Base-by-base conservation (phyloP, 2,329 filamentous ascomycete species). In the Curvularia eragrostidis region DNA sequence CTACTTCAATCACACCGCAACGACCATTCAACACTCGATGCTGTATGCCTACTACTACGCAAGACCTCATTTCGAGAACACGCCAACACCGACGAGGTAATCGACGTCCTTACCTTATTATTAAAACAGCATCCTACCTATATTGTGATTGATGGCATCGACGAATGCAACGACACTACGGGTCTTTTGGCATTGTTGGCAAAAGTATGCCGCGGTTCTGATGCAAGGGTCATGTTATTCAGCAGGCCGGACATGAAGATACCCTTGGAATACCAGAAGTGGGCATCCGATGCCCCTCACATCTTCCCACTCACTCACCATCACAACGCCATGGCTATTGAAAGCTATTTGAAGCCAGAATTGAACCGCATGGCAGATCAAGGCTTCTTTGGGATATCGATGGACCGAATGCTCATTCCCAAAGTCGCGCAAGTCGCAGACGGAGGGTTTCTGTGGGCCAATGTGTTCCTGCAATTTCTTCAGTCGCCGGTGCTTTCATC, bases 121-220 rank as follows among this genome's bases (percentile, higher is more conserved):
- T 53, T 74, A 43, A 64, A 65, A 30, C 72, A 75, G 24, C 70
- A 73, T 26, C 64, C 72, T 9, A 74, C 68, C 3, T 75, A 70
- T 30, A 39, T 75, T 9, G 64, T 71, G 44, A 61, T 75, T 32
- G 72, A 75, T 32, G 72, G 72, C 1, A 44, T 72, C 13, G 70
- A 75, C 34, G 69, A 71, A 44, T 69, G 70, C 48, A 61, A 39
- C 39, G 66, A 74, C 46, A 26, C 51, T 8, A 49, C 64, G 9
- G 10, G 49, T 4, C 62, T 74, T 26, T 63, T 75, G 8, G 52
- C 56, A 7, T 56, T 39, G 12, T 41, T 75, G 32, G 64, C 65
- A 19, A 58, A 64, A 34, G n/a, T 74, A 13, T 71, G 67, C 51
- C 59, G 65, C 5, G 64, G 54, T 19, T 65, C 69, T 10, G 72